Evolutionary conservation across 176 grass and related monocot species (phyloP).

Genomic region (Tuctoria greenei): DNA sequence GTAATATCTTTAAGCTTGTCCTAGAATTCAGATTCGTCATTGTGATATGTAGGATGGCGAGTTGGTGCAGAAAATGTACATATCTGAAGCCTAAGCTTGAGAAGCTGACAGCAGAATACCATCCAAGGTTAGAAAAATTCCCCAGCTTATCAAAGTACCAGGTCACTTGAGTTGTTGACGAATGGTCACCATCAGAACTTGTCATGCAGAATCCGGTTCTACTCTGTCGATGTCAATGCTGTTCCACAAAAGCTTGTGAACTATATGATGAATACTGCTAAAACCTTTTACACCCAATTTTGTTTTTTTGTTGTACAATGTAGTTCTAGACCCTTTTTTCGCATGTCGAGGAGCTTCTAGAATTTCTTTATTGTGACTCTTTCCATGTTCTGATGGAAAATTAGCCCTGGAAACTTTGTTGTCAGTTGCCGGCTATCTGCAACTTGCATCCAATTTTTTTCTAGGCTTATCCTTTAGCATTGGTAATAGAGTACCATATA

Average conservation of each 20-base stretch:
- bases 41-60: slow-evolving; percentile 67
- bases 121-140: slow-evolving; percentile 60
- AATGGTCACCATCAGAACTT: slow-evolving; percentile 20
- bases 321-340: neutral
- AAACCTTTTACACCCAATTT: neutral
- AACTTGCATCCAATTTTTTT: slow-evolving; percentile 30
- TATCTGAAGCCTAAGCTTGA: slow-evolving; percentile 98
- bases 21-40: neutral
- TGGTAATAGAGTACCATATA: slow-evolving; percentile 38
- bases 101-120: slow-evolving; percentile 82
- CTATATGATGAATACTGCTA: neutral
- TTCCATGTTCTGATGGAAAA: slow-evolving; percentile 31
- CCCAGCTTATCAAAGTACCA: slow-evolving; percentile 14
- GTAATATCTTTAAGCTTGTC: neutral
- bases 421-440: slow-evolving; percentile 37
- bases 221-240: slow-evolving; percentile 76
- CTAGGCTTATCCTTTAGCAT: slow-evolving; percentile 41
- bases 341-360: neutral
- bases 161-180: neutral
- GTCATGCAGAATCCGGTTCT: slow-evolving; percentile 72
- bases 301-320: slow-evolving; percentile 3
- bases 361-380: slow-evolving; percentile 18
- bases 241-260: slow-evolving; percentile 84
- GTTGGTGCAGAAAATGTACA: slow-evolving; percentile 98
- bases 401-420: slow-evolving; percentile 27